Evolutionary conservation across 1,139 yeast species (phyloP).

Genomic region (Sugiyamaella xylanicola): DNA sequence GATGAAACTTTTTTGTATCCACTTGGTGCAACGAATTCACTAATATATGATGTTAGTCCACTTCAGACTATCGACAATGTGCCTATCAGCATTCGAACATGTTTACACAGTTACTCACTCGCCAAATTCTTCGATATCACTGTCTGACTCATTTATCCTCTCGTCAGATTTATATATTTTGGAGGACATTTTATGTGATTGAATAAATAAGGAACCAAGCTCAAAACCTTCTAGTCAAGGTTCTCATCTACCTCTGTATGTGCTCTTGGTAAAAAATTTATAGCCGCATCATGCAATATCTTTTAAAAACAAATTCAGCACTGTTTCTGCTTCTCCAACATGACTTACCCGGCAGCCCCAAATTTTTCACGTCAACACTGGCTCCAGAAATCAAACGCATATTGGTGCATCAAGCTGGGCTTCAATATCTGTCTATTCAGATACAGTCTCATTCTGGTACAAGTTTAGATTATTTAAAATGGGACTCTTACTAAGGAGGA

Average conservation of each 20-base stretch:
- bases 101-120: neutral
- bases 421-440: too few relatives aligned
- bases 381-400: too few relatives aligned
- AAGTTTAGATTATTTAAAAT: too few relatives aligned
- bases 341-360: constrained; percentile 16
- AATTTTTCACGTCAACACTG: constrained; percentile 6
- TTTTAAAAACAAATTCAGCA: too few relatives aligned
- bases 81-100: too few relatives aligned
- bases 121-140: constrained; percentile 22
- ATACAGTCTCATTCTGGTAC: too few relatives aligned
- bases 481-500: constrained; percentile 10
- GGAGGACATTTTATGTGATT: constrained; percentile 1
- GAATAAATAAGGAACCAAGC: neutral
- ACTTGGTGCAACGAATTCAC: constrained; percentile 29
- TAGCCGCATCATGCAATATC: constrained; percentile 12
- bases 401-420: too few relatives aligned
- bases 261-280: constrained; percentile 5
- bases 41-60: constrained; percentile 2
- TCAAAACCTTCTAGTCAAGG: too few relatives aligned
- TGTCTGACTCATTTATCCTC: constrained; percentile 27
- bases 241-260: too few relatives aligned
- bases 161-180: constrained; percentile 24
- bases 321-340: too few relatives aligned
- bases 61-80: too few relatives aligned
- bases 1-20: constrained; percentile 27